phyloP scores from a whole-genome alignment of 306 rosid genomes.

The Lotus japonicus region DNA sequence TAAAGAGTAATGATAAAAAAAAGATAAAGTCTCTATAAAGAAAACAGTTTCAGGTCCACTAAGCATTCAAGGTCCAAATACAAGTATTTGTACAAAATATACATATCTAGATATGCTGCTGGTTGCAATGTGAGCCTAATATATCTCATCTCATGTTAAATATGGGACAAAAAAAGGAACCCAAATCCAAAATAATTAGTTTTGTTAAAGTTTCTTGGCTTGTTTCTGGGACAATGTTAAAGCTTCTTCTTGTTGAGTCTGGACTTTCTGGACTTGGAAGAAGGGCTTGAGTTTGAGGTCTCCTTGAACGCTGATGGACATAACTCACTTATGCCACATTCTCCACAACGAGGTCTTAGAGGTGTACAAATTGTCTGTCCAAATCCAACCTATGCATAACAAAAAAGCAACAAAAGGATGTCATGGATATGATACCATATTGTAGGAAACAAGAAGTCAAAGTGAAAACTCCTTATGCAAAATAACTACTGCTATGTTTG shows the following conservation, averaged over 20 bases:
- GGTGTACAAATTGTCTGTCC: conserved; percentile 96
- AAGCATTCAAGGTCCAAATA: background rate
- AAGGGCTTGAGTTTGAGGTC: conserved; percentile 38
- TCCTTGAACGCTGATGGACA: conserved; percentile 88
- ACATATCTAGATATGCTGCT: no score
- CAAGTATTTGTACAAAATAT: background rate
- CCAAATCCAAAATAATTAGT: background rate
- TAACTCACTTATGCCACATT: conserved; percentile 47
- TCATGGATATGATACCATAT: background rate
- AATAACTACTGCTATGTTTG: background rate
- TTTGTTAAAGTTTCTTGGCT: conserved; percentile 27
- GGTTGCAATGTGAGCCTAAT: no score
- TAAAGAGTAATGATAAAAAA: background rate
- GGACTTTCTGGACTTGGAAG: conserved; percentile 46
- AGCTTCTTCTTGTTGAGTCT: conserved; percentile 29
- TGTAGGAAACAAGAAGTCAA: background rate
- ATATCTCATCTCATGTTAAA: background rate
- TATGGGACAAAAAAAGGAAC: background rate
- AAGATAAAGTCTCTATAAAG: background rate
- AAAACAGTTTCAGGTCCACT: background rate
- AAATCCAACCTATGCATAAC: conserved; percentile 74
- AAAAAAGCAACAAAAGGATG: background rate
- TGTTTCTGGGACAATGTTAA: no score
- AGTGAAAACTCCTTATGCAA: background rate
- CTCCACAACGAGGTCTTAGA: conserved; percentile 70